Conservation (phyloP, 1,284 basidiomycete genomes). For the Rugosomyces carneus region DNA sequence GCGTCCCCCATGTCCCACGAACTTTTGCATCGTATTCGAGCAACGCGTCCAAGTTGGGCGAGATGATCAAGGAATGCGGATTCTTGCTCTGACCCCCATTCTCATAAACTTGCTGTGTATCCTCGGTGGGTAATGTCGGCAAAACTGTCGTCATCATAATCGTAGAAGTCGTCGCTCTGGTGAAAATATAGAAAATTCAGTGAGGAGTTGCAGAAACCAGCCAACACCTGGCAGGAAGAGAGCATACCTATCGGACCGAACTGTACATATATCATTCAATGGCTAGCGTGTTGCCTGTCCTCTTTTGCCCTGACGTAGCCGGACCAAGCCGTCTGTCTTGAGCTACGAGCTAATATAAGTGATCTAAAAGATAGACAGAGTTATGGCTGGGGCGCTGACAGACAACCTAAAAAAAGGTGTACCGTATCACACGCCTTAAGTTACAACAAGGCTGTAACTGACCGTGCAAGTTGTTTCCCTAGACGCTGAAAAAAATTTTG, state of each 20-base stretch:
- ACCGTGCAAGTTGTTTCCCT: not conserved
- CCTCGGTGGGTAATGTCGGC: not conserved
- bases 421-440: slow-evolving; percentile 1
- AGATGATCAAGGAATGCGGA: slow-evolving; percentile 37
- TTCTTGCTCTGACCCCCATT: not conserved
- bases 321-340: not conserved
- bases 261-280: slow-evolving; percentile 3
- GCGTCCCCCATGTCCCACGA: slow-evolving; percentile 16
- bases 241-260: slow-evolving; percentile 5
- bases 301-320: not conserved
- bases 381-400: too few species aligned
- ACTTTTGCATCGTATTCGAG: slow-evolving; percentile 52
- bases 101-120: slow-evolving; percentile 3
- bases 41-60: slow-evolving; percentile 55
- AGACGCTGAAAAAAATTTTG: too few species aligned
- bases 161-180: slow-evolving; percentile 3
- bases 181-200: not conserved
- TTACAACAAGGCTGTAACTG: not conserved
- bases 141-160: not conserved
- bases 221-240: not conserved
- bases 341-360: not conserved
- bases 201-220: not conserved
- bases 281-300: slow-evolving; percentile 2
- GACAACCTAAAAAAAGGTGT: not conserved
- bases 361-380: not conserved